Evolutionary conservation across 23 red algal genomes (phyloP).

Genomic region (Gracilaria gracilis): DNA sequence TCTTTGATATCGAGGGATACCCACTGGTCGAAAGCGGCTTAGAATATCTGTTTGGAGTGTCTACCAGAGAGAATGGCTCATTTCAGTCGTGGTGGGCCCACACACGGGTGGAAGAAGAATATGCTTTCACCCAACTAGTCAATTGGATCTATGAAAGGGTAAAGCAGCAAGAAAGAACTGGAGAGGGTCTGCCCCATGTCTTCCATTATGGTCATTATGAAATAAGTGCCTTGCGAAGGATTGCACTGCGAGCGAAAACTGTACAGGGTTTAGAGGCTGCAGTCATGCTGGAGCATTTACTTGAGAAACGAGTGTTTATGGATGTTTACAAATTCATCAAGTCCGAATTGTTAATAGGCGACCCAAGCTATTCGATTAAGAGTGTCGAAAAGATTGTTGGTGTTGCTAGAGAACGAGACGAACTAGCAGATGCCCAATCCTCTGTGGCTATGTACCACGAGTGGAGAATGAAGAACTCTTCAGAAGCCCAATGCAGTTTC

Average conservation of each 20-base stretch:
- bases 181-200: slow-evolving; percentile 21
- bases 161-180: slow-evolving; percentile 12
- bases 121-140: slow-evolving; percentile 56
- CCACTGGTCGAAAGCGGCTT: slow-evolving; percentile 66
- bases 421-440: slow-evolving; percentile 77
- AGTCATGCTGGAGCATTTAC: slow-evolving; percentile 28
- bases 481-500: background rate
- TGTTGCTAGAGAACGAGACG: slow-evolving; percentile 65
- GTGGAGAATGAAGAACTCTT: slow-evolving; percentile 66
- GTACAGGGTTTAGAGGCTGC: slow-evolving; percentile 29
- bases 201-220: slow-evolving; percentile 91
- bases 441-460: slow-evolving; percentile 89
- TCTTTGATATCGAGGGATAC: slow-evolving; percentile 86
- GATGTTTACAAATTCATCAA: slow-evolving; percentile 78
- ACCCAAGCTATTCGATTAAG: slow-evolving; percentile 86
- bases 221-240: slow-evolving; percentile 66
- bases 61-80: slow-evolving; percentile 16
- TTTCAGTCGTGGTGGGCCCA: slow-evolving; percentile 83
- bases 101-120: slow-evolving; percentile 64
- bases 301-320: slow-evolving; percentile 67
- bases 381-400: slow-evolving; percentile 73
- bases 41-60: slow-evolving; percentile 84
- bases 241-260: slow-evolving; percentile 59
- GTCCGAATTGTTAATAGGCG: slow-evolving; percentile 58
- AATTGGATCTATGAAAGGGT: slow-evolving; percentile 3